Percentiles rank a stretch among this genome's conserved stretches.
Evolutionary conservation across 1,284 basidiomycete species (phyloP).

Genomic region (Xerocomus amazonicus): DNA sequence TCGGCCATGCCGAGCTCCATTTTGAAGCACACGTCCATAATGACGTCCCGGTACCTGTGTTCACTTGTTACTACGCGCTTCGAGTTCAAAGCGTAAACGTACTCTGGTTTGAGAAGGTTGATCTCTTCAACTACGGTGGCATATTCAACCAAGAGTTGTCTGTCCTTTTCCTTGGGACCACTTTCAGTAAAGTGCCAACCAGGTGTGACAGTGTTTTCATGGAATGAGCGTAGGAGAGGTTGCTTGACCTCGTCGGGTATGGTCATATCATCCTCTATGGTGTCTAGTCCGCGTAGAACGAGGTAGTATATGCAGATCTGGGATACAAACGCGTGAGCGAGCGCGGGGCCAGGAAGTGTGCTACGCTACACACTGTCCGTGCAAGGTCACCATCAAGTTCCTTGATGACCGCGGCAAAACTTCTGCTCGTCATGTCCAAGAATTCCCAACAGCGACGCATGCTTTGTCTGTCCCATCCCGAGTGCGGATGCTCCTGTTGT

Average conservation of each 20-base stretch:
- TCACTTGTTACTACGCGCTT: constrained; percentile 1
- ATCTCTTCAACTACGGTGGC: constrained; percentile 83
- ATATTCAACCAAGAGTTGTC: constrained; percentile 85
- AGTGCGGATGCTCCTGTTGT: constrained; percentile 64
- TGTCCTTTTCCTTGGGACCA: constrained; percentile 90
- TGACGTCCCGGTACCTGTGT: constrained; percentile 74
- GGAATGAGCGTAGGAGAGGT: constrained; percentile 81
- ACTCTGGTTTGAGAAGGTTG: constrained; percentile 63
- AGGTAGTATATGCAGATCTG: constrained; percentile 96
- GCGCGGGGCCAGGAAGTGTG: neutral
- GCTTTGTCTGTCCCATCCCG: constrained; percentile 76
- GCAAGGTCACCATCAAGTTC: constrained; percentile 95
- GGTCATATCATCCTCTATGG: constrained; percentile 99
- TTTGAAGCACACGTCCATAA: constrained; percentile 77
- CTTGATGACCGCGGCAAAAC: constrained; percentile 94
- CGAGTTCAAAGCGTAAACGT: constrained; percentile 29
- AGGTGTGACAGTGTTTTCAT: constrained; percentile 75
- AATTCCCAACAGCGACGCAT: constrained; percentile 94
- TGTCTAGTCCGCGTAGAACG: constrained; percentile 90
- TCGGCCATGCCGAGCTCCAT: constrained; percentile 98
- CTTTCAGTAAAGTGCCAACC: constrained; percentile 87
- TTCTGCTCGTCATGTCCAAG: constrained; percentile 85
- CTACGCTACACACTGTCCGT: constrained; percentile 67
- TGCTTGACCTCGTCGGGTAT: constrained; percentile 86
- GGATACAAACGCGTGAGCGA: neutral